Base-by-base conservation (phyloP, 305 asterid genomes). In the Fraxinus angustifolia region DNA sequence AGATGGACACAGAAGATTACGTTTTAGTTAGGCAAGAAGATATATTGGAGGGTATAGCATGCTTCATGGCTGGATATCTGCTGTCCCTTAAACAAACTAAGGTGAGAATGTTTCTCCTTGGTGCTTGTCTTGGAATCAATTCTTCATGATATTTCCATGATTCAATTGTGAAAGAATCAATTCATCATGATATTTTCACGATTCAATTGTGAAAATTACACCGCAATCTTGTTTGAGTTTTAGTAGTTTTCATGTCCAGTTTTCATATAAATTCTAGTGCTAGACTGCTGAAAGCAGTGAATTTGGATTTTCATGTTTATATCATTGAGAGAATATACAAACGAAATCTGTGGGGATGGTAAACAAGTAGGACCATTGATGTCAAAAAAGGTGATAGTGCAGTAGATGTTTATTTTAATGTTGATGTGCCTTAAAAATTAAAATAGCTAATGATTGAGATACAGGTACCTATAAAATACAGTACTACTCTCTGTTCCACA, bases 21-120 rank as follows among this genome's bases (percentile, higher is more conserved):
- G 98, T 96, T 79, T 83, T 96, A 85, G 98, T 96, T 82, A 93
- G 93, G 89, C 94, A 94, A 86, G 99, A 96, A 86, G 99, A 96
- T 85, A 96, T 96, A 87, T 88, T 92, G 91, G 99, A 96, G 82
- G 97, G 98, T 80, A 92, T 96, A 81, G 98, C 99, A n/a, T 88
- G 98, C 84, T 96, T 94, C 92, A 96, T 96, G 99, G 98, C 99
- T 81, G 97, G 95, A 62, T 96, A 93, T 85, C 84, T 96, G 19
- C 75, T 92, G 82, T 96, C 99, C 74, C 95, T 94, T 84, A 89
- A 96, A 85, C 91, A 96, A 89, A 90, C 99, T 12, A 96, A 94
- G 97, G 99, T 93, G 82, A 72, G 82, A 21, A 78, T 67, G 33
- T 45, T 42, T 83, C 65, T 72, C 83, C 78, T 34, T 33, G 10